Conservation (phyloP, 2,329 filamentous ascomycete species). For the Fusarium camptoceras region DNA sequence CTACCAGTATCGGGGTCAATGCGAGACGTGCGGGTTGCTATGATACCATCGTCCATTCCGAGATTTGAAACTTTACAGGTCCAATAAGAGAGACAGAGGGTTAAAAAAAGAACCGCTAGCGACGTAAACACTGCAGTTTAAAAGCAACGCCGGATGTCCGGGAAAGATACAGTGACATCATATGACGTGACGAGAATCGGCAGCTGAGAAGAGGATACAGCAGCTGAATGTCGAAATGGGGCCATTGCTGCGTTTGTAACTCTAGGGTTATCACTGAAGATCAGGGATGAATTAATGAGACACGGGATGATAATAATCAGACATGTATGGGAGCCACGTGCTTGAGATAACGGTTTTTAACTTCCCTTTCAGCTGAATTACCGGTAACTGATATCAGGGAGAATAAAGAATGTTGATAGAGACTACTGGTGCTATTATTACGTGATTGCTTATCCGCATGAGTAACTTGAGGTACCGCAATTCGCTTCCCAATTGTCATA, state of each 20-base stretch:
- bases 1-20: conserved; percentile 19
- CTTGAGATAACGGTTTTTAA: conserved; percentile 3
- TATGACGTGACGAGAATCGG: conserved; percentile 27
- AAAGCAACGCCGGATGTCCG: conserved; percentile 12
- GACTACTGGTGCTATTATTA: background rate
- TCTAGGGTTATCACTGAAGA: background rate
- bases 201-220: conserved; percentile 23
- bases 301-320: conserved; percentile 3
- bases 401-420: conserved; percentile 1
- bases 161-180: conserved; percentile 31
- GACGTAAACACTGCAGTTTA: conserved; percentile 6
- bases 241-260: background rate
- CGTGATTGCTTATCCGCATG: background rate
- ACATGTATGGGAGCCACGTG: conserved; percentile 16
- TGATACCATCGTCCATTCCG: conserved; percentile 1
- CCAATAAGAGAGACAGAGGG: background rate
- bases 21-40: conserved; percentile 14
- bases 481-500: conserved; percentile 3
- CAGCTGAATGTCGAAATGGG: background rate
- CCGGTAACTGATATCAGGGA: background rate
- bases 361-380: background rate
- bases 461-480: background rate
- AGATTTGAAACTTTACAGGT: background rate
- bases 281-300: background rate
- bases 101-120: background rate